phyloP scores from a whole-genome alignment of 2,329 filamentous ascomycete genomes.

The Trichoderma koningii region DNA sequence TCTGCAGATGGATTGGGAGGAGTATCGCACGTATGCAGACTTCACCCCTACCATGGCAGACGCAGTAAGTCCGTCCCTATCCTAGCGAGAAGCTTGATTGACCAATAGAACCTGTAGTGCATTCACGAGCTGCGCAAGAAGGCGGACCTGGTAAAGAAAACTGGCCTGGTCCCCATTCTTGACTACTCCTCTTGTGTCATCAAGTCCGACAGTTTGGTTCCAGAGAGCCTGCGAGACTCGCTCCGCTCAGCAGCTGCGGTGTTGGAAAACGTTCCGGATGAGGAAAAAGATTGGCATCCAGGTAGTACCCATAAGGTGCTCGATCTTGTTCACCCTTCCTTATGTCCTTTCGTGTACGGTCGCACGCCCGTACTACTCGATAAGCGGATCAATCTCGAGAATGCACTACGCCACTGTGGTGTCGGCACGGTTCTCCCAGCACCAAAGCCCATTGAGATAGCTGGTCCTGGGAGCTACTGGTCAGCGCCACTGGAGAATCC shows the following conservation, averaged over 20 bases:
- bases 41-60: constrained; percentile 39
- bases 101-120: constrained; percentile 32
- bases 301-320: constrained; percentile 58
- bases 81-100: not conserved
- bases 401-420: constrained; percentile 42
- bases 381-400: constrained; percentile 41
- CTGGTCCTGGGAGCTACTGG: not conserved
- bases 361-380: constrained; percentile 41
- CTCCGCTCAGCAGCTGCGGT: constrained; percentile 48
- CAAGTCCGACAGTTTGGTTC: constrained; percentile 41
- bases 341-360: constrained; percentile 62
- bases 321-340: constrained; percentile 64
- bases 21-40: constrained; percentile 31
- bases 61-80: constrained; percentile 31
- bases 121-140: constrained; percentile 41
- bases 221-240: constrained; percentile 35
- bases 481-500: not conserved
- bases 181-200: constrained; percentile 39
- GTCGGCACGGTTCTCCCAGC: constrained; percentile 37
- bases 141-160: constrained; percentile 39
- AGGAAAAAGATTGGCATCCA: constrained; percentile 62
- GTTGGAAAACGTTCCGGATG: constrained; percentile 55
- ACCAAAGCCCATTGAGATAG: constrained; percentile 11
- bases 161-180: constrained; percentile 40
- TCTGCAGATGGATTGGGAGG: constrained; percentile 37